phyloP scores from a whole-genome alignment of 1,139 yeast genomes.

The Sugiyamaella sp. region DNA sequence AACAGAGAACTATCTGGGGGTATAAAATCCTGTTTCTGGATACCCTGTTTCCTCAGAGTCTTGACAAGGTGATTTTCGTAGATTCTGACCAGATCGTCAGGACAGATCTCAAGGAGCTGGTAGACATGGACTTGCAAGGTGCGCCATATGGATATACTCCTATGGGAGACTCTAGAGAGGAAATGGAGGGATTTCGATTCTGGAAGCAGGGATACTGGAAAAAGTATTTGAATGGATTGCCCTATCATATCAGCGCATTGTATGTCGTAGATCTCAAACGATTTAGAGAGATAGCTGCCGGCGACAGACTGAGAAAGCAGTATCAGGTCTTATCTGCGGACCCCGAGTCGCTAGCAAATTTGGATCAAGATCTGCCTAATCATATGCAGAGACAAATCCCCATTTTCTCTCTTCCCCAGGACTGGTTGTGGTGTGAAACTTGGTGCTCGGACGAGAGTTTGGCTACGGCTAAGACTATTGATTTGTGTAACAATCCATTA shows the following conservation, averaged over 20 bases:
- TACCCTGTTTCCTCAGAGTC: constrained; percentile 77
- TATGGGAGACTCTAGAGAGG: constrained; percentile 80
- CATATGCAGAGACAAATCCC: constrained; percentile 70
- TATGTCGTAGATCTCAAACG: constrained; percentile 74
- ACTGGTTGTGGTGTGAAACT: constrained; percentile 93
- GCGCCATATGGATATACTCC: constrained; percentile 87
- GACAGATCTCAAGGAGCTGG: constrained; percentile 69
- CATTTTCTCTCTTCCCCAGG: constrained; percentile 73
- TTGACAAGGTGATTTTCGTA: constrained; percentile 77
- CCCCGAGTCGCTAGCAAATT: constrained; percentile 72
- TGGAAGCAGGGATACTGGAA: constrained; percentile 97
- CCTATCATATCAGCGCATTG: constrained; percentile 83
- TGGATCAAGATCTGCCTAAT: constrained; percentile 93
- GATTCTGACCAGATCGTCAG: constrained; percentile 84
- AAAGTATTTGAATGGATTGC: constrained; percentile 54
- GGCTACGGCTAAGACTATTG: constrained; percentile 71
- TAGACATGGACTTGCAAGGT: constrained; percentile 66
- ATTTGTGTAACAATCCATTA: constrained; percentile 79
- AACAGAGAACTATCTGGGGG: constrained; percentile 84
- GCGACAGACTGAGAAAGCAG: constrained; percentile 80
- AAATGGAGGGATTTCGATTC: constrained; percentile 84
- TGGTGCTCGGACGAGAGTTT: constrained; percentile 79
- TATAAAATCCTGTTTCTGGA: constrained; percentile 85
- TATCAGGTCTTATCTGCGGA: constrained; percentile 83
- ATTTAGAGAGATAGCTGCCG: constrained; percentile 69